Base-by-base conservation (phyloP, 805 yeast species). In the Wickerhamomyces subpelliculosus region DNA sequence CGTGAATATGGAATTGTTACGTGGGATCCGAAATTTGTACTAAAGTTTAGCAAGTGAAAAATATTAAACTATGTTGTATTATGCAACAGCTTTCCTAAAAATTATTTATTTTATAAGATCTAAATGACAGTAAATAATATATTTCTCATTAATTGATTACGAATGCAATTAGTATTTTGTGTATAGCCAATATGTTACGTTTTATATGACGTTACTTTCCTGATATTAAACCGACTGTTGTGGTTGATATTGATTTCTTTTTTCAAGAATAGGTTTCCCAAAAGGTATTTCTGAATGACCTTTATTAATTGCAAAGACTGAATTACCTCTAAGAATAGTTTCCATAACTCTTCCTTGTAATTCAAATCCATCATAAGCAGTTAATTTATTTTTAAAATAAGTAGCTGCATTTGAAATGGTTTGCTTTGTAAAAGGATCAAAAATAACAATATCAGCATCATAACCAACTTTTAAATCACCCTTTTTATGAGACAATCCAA, bases 371-470 rank as follows among this genome's bases (percentile, higher is more conserved):
- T 85, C 70, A 56, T 86, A 90, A 0, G 96, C 95, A 2, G 96
- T 84, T 38, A 90, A 61, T 59, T 88, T 89, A 67, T 89, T 90
- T 49, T 86, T 88, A 68, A 84, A 90, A 48, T 61, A 73, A 24
- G 84, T 75, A 32, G 70, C 64, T 17, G 67, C 67, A 52, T 82
- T 80, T 4, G 62, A 59, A 25, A 84, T 71, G 1, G 55, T 55
- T 50, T 73, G 79, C 28, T 50, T 52, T 6, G 65, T 65, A 11
- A 67, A 67, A 7, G 85, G 77, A 55, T 90, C 94, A 54, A 90
- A 87, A 8, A 89, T 68, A 23, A 83, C 78, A 46, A 89, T 77
- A 60, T 89, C 97, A 0, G 97, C 97, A 60, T 90, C 96, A 54
- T 71, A 72, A 0, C 96, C 97, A 10, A 70, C 71, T 22, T 65